A percentile compares a stretch with the other conserved stretches of the same genome.
Evolutionary conservation across 2,329 filamentous ascomycete species (phyloP).

Genomic region (Dactylellina cionopaga): DNA sequence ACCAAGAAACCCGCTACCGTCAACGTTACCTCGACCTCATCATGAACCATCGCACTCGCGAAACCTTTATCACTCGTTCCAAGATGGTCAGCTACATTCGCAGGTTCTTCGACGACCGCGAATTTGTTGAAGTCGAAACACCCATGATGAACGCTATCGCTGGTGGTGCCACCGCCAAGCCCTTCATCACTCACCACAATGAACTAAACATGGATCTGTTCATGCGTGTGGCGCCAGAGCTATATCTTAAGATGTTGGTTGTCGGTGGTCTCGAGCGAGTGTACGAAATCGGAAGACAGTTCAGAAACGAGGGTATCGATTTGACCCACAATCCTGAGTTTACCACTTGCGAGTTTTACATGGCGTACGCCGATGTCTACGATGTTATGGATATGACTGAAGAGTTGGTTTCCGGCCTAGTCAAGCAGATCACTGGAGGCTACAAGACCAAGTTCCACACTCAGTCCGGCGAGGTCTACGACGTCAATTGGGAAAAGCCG

Average conservation of each 20-base stretch:
- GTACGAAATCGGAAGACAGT: slow-evolving; percentile 94
- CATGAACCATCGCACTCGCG: slow-evolving; percentile 88
- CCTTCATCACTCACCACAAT: slow-evolving; percentile 96
- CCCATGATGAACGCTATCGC: slow-evolving; percentile 97
- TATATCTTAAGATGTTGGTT: slow-evolving; percentile 95
- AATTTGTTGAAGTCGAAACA: slow-evolving; percentile 94
- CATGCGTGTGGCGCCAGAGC: slow-evolving; percentile 92
- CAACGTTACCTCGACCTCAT: slow-evolving; percentile 95
- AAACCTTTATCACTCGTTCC: slow-evolving; percentile 84
- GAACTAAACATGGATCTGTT: slow-evolving; percentile 94
- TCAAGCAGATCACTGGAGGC: slow-evolving; percentile 86
- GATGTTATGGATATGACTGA: slow-evolving; percentile 92
- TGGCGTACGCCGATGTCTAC: slow-evolving; percentile 90
- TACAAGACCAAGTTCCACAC: slow-evolving; percentile 84
- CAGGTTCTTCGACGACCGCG: slow-evolving; percentile 83
- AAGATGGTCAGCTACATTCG: slow-evolving; percentile 91
- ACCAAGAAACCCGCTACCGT: slow-evolving; percentile 90
- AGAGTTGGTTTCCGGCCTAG: slow-evolving; percentile 87
- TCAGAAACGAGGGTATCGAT: slow-evolving; percentile 91
- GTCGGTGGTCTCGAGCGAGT: slow-evolving; percentile 94
- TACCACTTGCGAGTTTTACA: slow-evolving; percentile 97
- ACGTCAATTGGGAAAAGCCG: slow-evolving; percentile 94
- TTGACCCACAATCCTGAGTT: slow-evolving; percentile 98
- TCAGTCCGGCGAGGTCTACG: slow-evolving; percentile 83
- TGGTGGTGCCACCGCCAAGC: slow-evolving; percentile 92